Percentiles rank a stretch among this genome's conserved stretches.
These are phyloP conservation scores for Cercospora nicotianae DNA, from an alignment of 2,329 filamentous ascomycete species.

Conservation along the genomic window DNA sequence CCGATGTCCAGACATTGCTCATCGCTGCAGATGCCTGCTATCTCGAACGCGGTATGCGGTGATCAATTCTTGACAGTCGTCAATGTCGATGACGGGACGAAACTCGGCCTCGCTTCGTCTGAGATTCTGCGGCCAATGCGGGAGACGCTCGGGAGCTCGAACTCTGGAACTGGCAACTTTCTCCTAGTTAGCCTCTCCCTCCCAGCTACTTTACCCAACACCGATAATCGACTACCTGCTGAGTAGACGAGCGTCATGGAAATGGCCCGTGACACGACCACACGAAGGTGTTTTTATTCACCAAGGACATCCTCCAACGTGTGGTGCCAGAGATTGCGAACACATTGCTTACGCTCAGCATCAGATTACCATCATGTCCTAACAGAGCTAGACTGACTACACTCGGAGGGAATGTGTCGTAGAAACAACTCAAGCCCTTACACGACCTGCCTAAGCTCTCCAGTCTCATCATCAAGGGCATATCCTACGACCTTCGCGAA, in stretches of 20 bases:
- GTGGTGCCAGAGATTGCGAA: too few relatives aligned
- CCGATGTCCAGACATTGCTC: conserved; percentile 39
- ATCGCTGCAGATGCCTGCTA: conserved; percentile 23
- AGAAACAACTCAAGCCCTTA: background rate
- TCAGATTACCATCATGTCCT: background rate
- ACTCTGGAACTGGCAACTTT: background rate
- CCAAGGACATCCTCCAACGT: too few relatives aligned
- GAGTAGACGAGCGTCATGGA: background rate
- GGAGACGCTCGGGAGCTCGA: background rate
- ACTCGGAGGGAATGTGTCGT: background rate
- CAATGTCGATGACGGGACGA: conserved; percentile 3
- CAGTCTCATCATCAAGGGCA: background rate
- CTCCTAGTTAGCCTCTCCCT: background rate
- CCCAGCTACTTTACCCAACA: background rate
- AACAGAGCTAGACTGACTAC: background rate
- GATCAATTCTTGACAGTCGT: background rate
- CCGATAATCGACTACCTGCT: background rate
- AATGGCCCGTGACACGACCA: background rate
- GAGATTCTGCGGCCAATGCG: conserved; percentile 1
- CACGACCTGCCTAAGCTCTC: background rate
- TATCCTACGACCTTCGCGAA: background rate
- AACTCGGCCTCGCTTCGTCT: background rate
- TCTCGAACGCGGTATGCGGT: background rate
- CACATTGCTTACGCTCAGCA: background rate
- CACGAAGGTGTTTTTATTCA: background rate